These are phyloP conservation scores for Ogataea ramenticola DNA, from an alignment of 805 yeast genomes.

Conservation along the genomic window DNA sequence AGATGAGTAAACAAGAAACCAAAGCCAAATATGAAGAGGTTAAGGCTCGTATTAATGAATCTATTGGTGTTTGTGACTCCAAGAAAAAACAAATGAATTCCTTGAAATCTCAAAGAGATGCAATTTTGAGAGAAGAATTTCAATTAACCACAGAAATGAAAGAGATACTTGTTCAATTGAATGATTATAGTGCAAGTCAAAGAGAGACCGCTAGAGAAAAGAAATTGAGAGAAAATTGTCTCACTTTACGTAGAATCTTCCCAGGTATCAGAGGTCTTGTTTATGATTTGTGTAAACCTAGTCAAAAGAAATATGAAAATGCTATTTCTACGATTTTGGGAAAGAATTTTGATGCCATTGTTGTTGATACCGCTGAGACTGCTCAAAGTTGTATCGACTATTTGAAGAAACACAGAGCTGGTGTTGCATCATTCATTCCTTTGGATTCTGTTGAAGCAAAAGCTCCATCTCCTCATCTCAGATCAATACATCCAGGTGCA, in stretches of 20 bases:
- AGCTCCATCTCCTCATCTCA: conserved; percentile 44
- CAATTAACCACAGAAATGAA: conserved; percentile 59
- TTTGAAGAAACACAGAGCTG: conserved; percentile 78
- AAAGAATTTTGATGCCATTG: conserved; percentile 67
- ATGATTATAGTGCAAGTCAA: conserved; percentile 68
- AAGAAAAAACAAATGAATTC: conserved; percentile 15
- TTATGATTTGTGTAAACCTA: conserved; percentile 72
- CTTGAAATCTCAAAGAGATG: conserved; percentile 30
- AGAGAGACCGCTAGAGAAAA: conserved; percentile 70
- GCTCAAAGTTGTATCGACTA: conserved; percentile 73
- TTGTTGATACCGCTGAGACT: conserved; percentile 70
- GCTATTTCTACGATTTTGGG: conserved; percentile 80
- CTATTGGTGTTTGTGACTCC: conserved; percentile 26
- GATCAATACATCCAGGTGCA: conserved; percentile 46
- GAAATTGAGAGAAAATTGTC: conserved; percentile 64
- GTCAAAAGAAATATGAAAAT: conserved; percentile 58
- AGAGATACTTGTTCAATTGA: conserved; percentile 51
- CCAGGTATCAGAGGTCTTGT: conserved; percentile 84
- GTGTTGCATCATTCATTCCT: conserved; percentile 84
- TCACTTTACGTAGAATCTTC: conserved; percentile 59
- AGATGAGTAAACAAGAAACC: conserved; percentile 23
- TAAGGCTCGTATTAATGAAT: conserved; percentile 17
- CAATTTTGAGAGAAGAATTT: conserved; percentile 38
- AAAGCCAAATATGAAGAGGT: conserved; percentile 22
- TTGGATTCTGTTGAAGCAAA: conserved; percentile 63